phyloP scores from a whole-genome alignment of 257 asterid species.

The Forsythia viridissima region DNA sequence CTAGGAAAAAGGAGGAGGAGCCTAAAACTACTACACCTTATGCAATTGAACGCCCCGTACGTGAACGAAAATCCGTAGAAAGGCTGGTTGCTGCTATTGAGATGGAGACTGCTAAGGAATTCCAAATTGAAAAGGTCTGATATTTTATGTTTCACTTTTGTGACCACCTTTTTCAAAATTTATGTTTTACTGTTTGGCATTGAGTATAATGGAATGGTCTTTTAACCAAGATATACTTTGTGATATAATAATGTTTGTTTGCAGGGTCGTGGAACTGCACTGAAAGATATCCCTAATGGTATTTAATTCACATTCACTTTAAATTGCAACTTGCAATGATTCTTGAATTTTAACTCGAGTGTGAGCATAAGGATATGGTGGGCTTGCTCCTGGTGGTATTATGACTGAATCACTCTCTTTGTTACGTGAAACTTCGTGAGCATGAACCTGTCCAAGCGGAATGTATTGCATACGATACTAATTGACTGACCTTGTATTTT shows the following conservation, averaged over 20 bases:
- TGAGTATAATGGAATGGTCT: constrained; percentile 3
- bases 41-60: constrained; percentile 79
- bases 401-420: background rate
- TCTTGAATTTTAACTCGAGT: background rate
- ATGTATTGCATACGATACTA: background rate
- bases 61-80: constrained; percentile 92
- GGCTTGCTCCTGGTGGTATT: background rate
- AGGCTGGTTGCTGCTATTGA: constrained; percentile 85
- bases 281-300: constrained; percentile 97
- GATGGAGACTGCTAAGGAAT: constrained; percentile 59
- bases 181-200: background rate
- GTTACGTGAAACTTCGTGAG: background rate
- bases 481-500: background rate
- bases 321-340: constrained; percentile 3
- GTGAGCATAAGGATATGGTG: background rate
- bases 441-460: background rate
- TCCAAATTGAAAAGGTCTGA: constrained; percentile 75
- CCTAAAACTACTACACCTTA: constrained; percentile 64
- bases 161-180: background rate
- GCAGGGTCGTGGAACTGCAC: constrained; percentile 96
- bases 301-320: constrained; percentile 11
- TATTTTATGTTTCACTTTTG: background rate
- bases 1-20: constrained; percentile 46
- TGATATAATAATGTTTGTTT: constrained; percentile 20
- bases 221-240: constrained; percentile 15